Evolutionary conservation across 176 grass and related monocot species (phyloP), one percentile per base, ranked within the genome.

Genomic region (Coix lacrymajobi): DNA sequence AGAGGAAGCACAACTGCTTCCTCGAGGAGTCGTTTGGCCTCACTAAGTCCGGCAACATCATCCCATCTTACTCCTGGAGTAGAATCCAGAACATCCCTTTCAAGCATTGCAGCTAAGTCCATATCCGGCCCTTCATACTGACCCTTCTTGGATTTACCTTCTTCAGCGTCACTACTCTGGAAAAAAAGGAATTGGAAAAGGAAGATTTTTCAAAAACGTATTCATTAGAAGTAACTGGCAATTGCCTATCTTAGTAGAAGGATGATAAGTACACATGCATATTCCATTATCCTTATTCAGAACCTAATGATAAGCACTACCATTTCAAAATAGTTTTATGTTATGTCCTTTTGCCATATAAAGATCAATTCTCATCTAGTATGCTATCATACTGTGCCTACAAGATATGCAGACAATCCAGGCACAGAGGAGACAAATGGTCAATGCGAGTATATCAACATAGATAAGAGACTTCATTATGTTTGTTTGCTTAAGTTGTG

Each of bases 61-160:
- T 95, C 96, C 96, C 96, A 99, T 87, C 85, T 94, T 45, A 99
- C 96, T 69, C 96, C 96, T 71, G 96, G 96, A 45, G 83, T 93
- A 49, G 93, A 96, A 77, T 99, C 96, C 19, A 99, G 88, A 74
- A 99, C 93, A 75, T 99, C 96, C 78, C 96, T 93, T 91, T 99
- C 96, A 76, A 99, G 85, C 96, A 99, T 99, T 72, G 91, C 91
- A 85, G 96, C 96, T 62, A 99, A 86, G 63, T 99, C 96, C 76
- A 56, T 81, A 81, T 99, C 96, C 2, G 96, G 96, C 66, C 96
- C 96, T 74, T 99, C 96, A 29, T 99, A 99, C 68, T 94, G 93
- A 61, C 83, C 83, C 86, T 84, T 99, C 79, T 94, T 99, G 52
- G 81, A 44, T 69, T 88, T 96, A 13, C 83, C 93, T 74, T 99